Evolutionary conservation across 73 alveolate species (phyloP), one percentile per base, ranked within the genome.

Genomic region (Paramecium pentaurelia): DNA sequence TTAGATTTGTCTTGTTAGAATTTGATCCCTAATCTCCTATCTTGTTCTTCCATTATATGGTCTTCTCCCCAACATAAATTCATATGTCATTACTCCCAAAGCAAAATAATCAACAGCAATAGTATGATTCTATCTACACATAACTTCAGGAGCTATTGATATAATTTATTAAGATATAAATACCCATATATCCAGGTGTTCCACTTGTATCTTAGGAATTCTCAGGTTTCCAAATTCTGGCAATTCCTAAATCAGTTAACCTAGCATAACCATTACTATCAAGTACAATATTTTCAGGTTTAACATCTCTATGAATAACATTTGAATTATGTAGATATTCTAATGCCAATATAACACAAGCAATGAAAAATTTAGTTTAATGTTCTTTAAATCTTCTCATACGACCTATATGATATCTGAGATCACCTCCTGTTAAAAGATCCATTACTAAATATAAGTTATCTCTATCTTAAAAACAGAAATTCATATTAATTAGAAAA

Each of bases 121-220:
- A 1, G 92, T 70, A 45, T 94, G 95, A 60, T 94, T 94, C 54
- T 94, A 75, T 32, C 97, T 30, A 70, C 93, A 68, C 97, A 94
- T 94, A 20, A 94, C 95, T 60, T 94, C 97, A 3, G 97, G 97
- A 2, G 95, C 96, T 96, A 92, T 1, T 20, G 6, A 6, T 37
- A 0, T 0, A 1, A 95, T 18, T n/a, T 44, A 16, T 20, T 4
- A 87, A 37, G 1, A 1, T 36, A 32, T 8, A 40, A 45, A 36
- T 91, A 92, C 95, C 97, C 99, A 97, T 97, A 93, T 98, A 98
- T 14, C 99, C 99, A 1, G 99, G 99, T 14, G 99, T 98, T 2
- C 99, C 99, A 36, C 98, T 94, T 59, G 99, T 98, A 87, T 98
- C 99, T 86, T 94, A 85, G 6, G 98, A 95, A 86, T 98, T 98